phyloP scores from a whole-genome alignment of 768 basidiomycete genomes.

The Boletus coccyginus region DNA sequence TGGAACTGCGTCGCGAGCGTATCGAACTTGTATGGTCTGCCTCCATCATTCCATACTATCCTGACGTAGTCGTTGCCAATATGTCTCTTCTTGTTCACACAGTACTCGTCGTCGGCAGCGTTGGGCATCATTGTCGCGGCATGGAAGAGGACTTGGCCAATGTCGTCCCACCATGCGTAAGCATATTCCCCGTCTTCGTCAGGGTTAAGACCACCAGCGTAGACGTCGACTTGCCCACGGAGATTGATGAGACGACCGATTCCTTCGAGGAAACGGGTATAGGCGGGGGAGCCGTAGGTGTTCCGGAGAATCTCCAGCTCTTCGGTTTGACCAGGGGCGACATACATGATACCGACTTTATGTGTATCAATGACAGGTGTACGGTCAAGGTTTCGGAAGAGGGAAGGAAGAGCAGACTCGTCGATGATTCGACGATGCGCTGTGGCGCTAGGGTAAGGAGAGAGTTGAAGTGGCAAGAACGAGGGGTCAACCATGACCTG shows the following conservation, averaged over 20 bases:
- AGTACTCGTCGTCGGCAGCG: slow-evolving; percentile 59
- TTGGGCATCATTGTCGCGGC: slow-evolving; percentile 98
- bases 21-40: slow-evolving; percentile 84
- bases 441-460: slow-evolving; percentile 57
- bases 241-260: slow-evolving; percentile 86
- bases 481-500: slow-evolving; percentile 82
- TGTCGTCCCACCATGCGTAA: slow-evolving; percentile 99
- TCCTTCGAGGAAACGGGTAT: slow-evolving; percentile 89
- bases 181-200: slow-evolving; percentile 95
- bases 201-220: slow-evolving; percentile 87
- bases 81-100: slow-evolving; percentile 87
- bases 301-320: slow-evolving; percentile 89
- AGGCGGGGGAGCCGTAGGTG: slow-evolving; percentile 90
- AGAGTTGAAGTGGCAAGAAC: slow-evolving; percentile 83
- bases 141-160: slow-evolving; percentile 92
- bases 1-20: slow-evolving; percentile 93
- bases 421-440: slow-evolving; percentile 48
- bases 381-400: slow-evolving; percentile 69
- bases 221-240: slow-evolving; percentile 87
- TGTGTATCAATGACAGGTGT: slow-evolving; percentile 97
- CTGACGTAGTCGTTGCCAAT: slow-evolving; percentile 97
- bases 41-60: slow-evolving; percentile 98
- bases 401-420: slow-evolving; percentile 50
- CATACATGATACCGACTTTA: slow-evolving; percentile 95
- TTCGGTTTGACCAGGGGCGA: slow-evolving; percentile 82